Base-by-base conservation (phyloP, 208 protist genomes). In the Phytomonas serpens region DNA sequence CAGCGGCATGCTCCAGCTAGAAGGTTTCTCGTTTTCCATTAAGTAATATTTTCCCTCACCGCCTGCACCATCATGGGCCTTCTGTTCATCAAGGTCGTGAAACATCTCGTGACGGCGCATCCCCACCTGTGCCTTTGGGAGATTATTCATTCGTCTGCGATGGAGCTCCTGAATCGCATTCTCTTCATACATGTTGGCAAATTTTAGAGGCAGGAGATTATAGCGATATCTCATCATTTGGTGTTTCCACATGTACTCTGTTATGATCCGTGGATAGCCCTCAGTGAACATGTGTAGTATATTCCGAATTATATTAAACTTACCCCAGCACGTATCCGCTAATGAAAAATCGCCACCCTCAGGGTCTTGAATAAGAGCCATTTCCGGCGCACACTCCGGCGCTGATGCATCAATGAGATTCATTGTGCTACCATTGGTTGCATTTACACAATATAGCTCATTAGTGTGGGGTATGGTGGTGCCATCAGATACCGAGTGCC, bases 221-320 rank as follows among this genome's bases (percentile, higher is more conserved):
- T 91, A 92, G 64, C 81, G 80, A 61, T 80, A 77, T 78, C 87
- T 83, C 87, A 93, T 88, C 47, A 79, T 68, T 36, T 74, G 74
- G 72, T 94, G 85, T 79, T 96, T 86, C 86, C 88, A 93, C n/a
- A 96, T 78, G 81, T 96, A 96, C 72, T 89, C 87, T 37, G 88
- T 85, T 62, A 96, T 73, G 80, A 96, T 92, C 69, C 88, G 88
- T 23, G 91, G 91, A 68, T 94, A 96, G 67, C 89, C 92, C 71
- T 94, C 88, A 37, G 86, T 92, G 83, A 92, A 92, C 89, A 96
- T 96, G 80, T 96, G 92, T n/a, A 88, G 65, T 14, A 96, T 94
- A 77, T 94, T 94, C 47, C 87, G 86, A 23, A 96, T 73, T 72
- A 94, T 91, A 42, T 70, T 70, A 57, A 84, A 72, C 64, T 84